phyloP scores from a whole-genome alignment of 805 yeast genomes.

The Wickerhamiella bombiphila region DNA sequence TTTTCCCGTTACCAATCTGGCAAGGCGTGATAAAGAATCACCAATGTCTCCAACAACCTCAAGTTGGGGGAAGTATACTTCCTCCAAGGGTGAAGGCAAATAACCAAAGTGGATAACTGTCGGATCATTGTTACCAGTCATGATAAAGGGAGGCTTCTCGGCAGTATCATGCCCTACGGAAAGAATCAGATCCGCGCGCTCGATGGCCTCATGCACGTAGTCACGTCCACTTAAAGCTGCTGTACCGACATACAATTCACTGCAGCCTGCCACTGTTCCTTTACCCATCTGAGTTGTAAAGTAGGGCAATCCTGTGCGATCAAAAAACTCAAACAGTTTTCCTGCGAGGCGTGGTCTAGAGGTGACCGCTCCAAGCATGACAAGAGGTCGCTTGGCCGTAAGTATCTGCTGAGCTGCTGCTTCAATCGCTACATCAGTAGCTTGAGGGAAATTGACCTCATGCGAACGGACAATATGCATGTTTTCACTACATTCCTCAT shows the following conservation, averaged over 20 bases:
- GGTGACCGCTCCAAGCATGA: background rate
- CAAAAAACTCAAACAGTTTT: background rate
- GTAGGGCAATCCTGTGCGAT: background rate
- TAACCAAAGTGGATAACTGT: background rate
- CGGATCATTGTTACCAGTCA: background rate
- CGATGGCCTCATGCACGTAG: background rate
- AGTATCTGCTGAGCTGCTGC: background rate
- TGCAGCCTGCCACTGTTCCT: background rate
- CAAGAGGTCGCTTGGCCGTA: background rate
- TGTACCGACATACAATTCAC: background rate
- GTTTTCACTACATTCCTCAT: background rate
- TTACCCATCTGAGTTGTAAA: background rate
- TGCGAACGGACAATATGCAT: background rate
- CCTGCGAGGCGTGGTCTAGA: background rate
- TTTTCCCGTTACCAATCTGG: background rate
- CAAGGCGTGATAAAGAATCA: background rate
- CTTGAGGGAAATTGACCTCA: background rate
- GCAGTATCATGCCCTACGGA: background rate
- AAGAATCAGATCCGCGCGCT: background rate
- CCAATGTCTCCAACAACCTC: background rate
- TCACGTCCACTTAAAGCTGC: background rate
- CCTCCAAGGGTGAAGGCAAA: background rate
- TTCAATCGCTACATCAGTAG: background rate
- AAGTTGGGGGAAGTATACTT: background rate
- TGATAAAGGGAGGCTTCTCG: background rate